Evolutionary conservation across 768 basidiomycete genomes (phyloP), one percentile per base, ranked within the genome.

Genomic region (Omphalotus guepiniiformis): DNA sequence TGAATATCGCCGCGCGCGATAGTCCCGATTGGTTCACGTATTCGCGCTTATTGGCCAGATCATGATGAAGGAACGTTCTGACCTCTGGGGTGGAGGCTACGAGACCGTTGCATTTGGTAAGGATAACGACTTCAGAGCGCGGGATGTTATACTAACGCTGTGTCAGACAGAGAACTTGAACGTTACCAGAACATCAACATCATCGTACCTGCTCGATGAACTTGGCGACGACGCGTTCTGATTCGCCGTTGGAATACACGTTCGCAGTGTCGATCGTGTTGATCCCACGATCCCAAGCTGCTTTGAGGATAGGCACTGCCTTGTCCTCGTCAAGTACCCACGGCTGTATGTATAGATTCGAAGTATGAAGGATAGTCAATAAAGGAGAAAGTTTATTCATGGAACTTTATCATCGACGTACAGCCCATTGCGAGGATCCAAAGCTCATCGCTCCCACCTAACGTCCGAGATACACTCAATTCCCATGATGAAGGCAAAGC

Each of bases 251-350:
- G 9, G 60, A 63, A 55, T 73, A 73, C 3, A 54, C 62, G 35
- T 66, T 67, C 4, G 66, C 64, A 2, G 67, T 68, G 50, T 71
- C 71, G 48, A 67, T 64, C 3, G 67, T 68, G 44, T 61, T 65
- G 49, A 71, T 63, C 2, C 71, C 71, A 15, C 42, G 27, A 18
- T 61, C 61, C 63, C 61, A 79, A 43, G 79, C 80, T 3, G 63
- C 60, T 54, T 73, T 73, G 27, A 80, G 66, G 45, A 79, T 71
- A 43, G 68, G 55, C 9, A 74, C 42, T 0, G 68, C 63, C 42
- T 72, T 63, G 42, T 74, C 73, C 48, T 78, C 74, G 2, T 66
- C 70, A 19, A 76, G 52, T 6, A 80, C 69, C 80, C 79, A 81
- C 3, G 60, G 56, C 53, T 74, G 57, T 58, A 63, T n/a, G n/a